A percentile compares a stretch with the other conserved stretches of the same genome.
Evolutionary conservation across 2,329 filamentous ascomycete genomes (phyloP).

Genomic region (Monosporascus sp.): DNA sequence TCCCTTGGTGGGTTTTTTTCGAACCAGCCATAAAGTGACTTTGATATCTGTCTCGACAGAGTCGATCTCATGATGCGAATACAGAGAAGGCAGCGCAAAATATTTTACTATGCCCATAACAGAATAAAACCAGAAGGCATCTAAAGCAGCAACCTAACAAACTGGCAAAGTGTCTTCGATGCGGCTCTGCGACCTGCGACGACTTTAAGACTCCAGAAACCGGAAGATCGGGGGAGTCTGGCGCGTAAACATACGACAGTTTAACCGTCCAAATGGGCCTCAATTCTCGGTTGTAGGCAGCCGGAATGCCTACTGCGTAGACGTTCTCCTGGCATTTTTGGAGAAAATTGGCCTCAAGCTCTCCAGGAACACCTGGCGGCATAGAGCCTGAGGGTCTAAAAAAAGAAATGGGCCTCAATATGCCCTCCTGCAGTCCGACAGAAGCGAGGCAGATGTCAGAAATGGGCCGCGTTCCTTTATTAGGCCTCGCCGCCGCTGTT

Average conservation of each 20-base stretch:
- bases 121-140: no score
- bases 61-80: neutral
- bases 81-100: neutral
- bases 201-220: neutral
- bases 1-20: neutral
- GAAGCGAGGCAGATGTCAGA: neutral
- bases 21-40: neutral
- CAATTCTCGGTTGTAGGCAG: neutral
- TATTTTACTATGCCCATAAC: no score
- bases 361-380: neutral
- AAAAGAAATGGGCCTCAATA: neutral
- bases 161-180: neutral
- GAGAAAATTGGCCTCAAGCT: neutral
- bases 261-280: neutral
- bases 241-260: neutral
- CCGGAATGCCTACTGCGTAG: neutral
- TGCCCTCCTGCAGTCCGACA: neutral
- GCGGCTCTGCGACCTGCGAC: neutral
- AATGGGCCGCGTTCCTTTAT: neutral
- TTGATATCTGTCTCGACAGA: neutral
- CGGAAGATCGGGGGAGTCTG: neutral
- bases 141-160: neutral
- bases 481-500: neutral
- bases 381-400: neutral
- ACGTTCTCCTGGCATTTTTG: neutral